Base-by-base conservation (phyloP, 805 yeast genomes). In the Spathaspora passalidarum region DNA sequence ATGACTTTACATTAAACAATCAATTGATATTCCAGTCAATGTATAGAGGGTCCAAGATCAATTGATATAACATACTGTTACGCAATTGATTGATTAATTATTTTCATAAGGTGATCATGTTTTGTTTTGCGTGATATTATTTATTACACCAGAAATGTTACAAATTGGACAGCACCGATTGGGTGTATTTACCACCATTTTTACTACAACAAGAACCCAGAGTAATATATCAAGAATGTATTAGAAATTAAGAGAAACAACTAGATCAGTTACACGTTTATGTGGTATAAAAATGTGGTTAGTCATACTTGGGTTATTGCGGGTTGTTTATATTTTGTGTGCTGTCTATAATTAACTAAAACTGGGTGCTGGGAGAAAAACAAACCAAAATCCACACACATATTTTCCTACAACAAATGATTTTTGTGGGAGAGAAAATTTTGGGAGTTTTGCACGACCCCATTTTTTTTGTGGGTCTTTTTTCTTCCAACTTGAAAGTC, bases 311-410 rank as follows among this genome's bases (percentile, higher is more conserved):
- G 14, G 14, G 17, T 13, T 29, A 9, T n/a, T 9, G 34, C 14
- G 34, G 34, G 34, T 29, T 29, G 34, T 29, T 29, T 29, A 29
- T 29, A 29, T 29, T 29, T 29, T 29, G 34, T 29, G 34, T 29
- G 34, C 34, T 29, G 34, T 29, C 34, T 29, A 29, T 11, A 29
- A 6, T 29, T 29, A 29, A 29, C 34, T 29, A 29, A 29, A 29
- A 29, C 6, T n/a, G 13, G 34, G 8, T 29, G 7, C 14, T 29
- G 34, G 34, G 34, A 29, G 17, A 29, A 29, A 29, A 29, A 10
- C 14, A n/a, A n/a, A n/a, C n/a, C n/a, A 13, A 13, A 29, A n/a
- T 6, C 17, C 16, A 10, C n/a, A n/a, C 34, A 29, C 34, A 29
- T 26, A 29, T 3, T 29, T 29, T 29, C 7, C 17, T 14, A 13